These are phyloP conservation scores for Backusella luteola DNA, from an alignment of 192 early-diverging fungal genomes.

Conservation along the genomic window DNA sequence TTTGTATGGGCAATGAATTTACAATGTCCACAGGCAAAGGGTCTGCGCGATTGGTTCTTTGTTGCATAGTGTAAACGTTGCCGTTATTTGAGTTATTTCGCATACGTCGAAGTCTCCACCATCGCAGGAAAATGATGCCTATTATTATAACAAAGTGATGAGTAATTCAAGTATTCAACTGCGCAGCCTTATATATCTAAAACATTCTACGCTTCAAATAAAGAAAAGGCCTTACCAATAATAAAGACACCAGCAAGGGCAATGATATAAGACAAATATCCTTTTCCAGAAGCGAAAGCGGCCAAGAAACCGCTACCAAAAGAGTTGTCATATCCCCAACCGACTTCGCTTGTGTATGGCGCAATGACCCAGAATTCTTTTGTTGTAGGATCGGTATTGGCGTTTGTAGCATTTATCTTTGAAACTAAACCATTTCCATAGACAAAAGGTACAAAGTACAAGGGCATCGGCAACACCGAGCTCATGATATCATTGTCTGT, in stretches of 20 bases:
- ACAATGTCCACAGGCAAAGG: constrained; percentile 32
- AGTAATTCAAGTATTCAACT: not conserved
- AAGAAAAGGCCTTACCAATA: constrained; percentile 18
- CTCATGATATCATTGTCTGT: constrained; percentile 20
- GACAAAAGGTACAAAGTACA: constrained; percentile 25
- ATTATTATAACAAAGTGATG: not conserved
- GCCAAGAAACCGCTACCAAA: not conserved
- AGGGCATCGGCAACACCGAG: not conserved
- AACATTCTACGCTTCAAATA: not conserved
- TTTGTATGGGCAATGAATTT: constrained; percentile 23
- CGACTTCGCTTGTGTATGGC: not conserved
- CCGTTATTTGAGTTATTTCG: not conserved
- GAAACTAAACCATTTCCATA: constrained; percentile 18
- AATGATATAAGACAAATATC: constrained; percentile 31
- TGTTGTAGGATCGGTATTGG: not conserved
- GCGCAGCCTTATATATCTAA: not conserved
- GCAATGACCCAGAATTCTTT: constrained; percentile 2
- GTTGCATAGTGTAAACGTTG: not conserved
- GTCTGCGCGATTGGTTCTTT: not conserved
- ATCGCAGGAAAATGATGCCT: constrained; percentile 29
- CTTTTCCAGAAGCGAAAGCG: not conserved
- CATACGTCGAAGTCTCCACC: constrained; percentile 30
- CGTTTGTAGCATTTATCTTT: not conserved
- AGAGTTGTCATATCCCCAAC: not conserved
- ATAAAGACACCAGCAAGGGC: constrained; percentile 24